Base-by-base conservation (phyloP, 345 rosid species). In the Punica granatum region DNA sequence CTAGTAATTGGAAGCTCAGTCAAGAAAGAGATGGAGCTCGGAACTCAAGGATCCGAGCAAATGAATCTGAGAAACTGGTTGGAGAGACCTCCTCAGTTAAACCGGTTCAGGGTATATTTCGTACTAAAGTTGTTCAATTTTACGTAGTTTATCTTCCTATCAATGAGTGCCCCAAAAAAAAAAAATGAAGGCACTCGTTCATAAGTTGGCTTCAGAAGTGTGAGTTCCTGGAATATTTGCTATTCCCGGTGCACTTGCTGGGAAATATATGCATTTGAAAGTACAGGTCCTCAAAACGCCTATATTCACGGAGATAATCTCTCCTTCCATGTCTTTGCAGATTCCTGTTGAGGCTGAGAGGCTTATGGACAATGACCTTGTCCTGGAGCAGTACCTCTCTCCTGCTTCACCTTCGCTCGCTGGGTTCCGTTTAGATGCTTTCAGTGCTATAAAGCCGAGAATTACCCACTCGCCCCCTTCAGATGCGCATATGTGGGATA, bases 341-440 rank as follows among this genome's bases (percentile, higher is more conserved):
- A 80, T 94, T 70, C 96, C 96, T 32, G 75, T 84, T 33, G 99
- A 88, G 81, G 73, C 71, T 25, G 99, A 91, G 84, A 84, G 87
- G 77, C 80, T 78, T 67, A 71, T 88, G 85, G 83, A 78, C 64
- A 81, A 82, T 41, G 93, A 88, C 78, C 84, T 91, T 67, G 72
- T 75, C 73, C 69, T 94, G 82, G 99, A 94, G 80, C 92, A 85
- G 69, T 79, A 83, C 80, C 72, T 89, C 48, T 88, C 89, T 74
- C 92, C 96, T 49, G 78, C 78, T 69, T 91, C 97, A 60, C 99
- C 99, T 71, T 61, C 67, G 69, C 81, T 86, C 43, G 85, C 84
- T 44, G 97, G 99, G 51, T 91, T 94, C 67, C 97, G 97, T 51
- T 69, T 94, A 58, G 99, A 94, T 63, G 88, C 95, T 35, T 89